phyloP scores from a whole-genome alignment of 345 rosid species.

The Brassica carinata region DNA sequence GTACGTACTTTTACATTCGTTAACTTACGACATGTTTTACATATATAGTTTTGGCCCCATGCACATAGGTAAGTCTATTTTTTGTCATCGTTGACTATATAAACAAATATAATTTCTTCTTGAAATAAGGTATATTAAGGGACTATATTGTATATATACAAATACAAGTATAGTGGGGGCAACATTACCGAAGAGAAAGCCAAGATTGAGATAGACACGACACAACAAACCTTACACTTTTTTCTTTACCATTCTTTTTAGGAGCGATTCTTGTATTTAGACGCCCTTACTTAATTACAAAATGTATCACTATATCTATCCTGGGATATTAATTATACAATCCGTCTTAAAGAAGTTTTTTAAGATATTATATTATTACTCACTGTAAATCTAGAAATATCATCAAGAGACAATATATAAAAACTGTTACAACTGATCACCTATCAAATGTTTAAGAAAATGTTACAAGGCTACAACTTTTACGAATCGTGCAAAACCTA shows the following conservation, averaged over 20 bases:
- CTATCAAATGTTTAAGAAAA: neutral
- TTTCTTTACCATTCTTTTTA: constrained; percentile 60
- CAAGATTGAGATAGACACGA: constrained; percentile 46
- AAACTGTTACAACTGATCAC: constrained; percentile 12
- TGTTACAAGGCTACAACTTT: neutral
- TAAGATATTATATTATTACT: neutral
- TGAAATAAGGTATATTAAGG: neutral
- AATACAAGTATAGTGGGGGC: constrained; percentile 55
- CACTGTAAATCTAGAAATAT: neutral
- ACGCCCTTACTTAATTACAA: neutral
- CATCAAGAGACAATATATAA: neutral
- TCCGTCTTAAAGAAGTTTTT: neutral
- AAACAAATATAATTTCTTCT: constrained; percentile 8
- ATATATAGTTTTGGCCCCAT: constrained; percentile 9
- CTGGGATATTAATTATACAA: neutral
- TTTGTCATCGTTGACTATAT: constrained; percentile 9
- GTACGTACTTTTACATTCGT: neutral
- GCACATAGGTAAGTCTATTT: neutral
- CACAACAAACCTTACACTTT: constrained; percentile 72
- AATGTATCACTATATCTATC: constrained; percentile 20
- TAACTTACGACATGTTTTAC: constrained; percentile 10
- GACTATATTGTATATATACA: neutral
- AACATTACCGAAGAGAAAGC: constrained; percentile 40
- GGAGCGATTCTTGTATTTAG: constrained; percentile 36
- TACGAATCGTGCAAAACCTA: constrained; percentile 19